Evolutionary conservation across 2,329 filamentous ascomycete genomes (phyloP).

Genomic region (Colletotrichum aenigma): DNA sequence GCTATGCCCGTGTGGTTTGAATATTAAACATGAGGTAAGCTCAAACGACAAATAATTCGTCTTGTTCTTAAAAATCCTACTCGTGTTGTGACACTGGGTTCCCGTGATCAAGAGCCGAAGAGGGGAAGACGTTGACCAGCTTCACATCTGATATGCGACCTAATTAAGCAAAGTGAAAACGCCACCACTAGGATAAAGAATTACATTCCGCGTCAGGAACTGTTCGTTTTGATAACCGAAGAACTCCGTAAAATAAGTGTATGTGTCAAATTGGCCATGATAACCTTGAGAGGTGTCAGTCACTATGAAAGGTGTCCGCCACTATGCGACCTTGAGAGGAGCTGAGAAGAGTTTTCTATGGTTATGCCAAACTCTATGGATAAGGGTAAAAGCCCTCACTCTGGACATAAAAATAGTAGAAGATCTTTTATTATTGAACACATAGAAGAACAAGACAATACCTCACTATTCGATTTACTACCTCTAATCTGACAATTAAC

Average conservation of each 20-base stretch:
- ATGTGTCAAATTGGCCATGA: too few species aligned
- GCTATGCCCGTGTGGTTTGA: background rate
- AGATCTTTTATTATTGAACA: too few species aligned
- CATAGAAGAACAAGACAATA: too few species aligned
- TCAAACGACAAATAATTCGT: background rate
- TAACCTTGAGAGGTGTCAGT: too few species aligned
- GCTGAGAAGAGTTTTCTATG: too few species aligned
- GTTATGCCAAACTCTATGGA: too few species aligned
- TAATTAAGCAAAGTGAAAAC: background rate
- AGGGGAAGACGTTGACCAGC: background rate
- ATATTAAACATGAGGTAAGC: background rate
- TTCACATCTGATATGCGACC: background rate
- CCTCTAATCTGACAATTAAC: too few species aligned
- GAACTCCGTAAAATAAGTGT: background rate
- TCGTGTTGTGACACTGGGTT: background rate
- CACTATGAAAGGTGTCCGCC: too few species aligned
- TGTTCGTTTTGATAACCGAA: background rate
- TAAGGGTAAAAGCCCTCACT: too few species aligned
- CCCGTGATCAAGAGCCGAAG: background rate
- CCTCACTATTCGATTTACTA: too few species aligned
- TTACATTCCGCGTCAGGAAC: background rate
- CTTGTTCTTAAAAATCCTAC: background rate
- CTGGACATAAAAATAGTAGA: too few species aligned
- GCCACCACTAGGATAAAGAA: background rate
- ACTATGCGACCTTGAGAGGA: too few species aligned